Conservation (phyloP, 495 filamentous ascomycete genomes). For the Wilcoxina mikolae region DNA sequence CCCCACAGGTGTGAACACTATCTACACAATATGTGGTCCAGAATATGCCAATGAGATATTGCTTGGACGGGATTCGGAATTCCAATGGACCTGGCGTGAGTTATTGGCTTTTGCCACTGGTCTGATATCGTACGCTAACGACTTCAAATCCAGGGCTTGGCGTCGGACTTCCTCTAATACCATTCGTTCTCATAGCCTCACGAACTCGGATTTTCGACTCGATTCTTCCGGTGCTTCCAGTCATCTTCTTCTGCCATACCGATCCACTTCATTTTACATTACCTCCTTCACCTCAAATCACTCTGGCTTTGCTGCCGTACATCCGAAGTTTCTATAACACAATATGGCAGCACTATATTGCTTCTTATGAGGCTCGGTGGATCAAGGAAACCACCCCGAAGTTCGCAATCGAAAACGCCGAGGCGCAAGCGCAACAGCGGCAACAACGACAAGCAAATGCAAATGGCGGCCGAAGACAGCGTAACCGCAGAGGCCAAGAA, state of each 20-base stretch:
- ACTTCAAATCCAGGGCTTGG: conserved; percentile 18
- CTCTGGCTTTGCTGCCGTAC: conserved; percentile 27
- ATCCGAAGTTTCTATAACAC: conserved; percentile 17
- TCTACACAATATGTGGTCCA: conserved; percentile 28
- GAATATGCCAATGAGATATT: conserved; percentile 27
- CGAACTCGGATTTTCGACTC: conserved; percentile 28
- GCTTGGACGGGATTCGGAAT: conserved; percentile 23
- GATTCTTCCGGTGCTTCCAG: conserved; percentile 25
- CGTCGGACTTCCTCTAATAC: conserved; percentile 27
- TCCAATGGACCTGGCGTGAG: conserved; percentile 28
- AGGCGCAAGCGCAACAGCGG: conserved; percentile 1
- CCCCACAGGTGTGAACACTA: conserved; percentile 24
- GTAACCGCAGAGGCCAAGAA: not conserved
- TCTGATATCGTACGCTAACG: no score
- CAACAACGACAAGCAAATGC: conserved; percentile 5
- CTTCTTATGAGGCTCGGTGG: conserved; percentile 25
- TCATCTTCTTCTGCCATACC: conserved; percentile 29
- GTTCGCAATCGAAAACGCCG: conserved; percentile 21
- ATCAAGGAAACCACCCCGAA: conserved; percentile 26
- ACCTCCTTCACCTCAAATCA: conserved; percentile 28
- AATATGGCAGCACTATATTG: conserved; percentile 25
- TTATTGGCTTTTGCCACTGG: not conserved
- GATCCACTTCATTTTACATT: conserved; percentile 29
- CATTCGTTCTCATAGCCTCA: conserved; percentile 28
- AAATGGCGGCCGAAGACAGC: not conserved